phyloP scores from a whole-genome alignment of 495 filamentous ascomycete species.

The Podospora didyma region DNA sequence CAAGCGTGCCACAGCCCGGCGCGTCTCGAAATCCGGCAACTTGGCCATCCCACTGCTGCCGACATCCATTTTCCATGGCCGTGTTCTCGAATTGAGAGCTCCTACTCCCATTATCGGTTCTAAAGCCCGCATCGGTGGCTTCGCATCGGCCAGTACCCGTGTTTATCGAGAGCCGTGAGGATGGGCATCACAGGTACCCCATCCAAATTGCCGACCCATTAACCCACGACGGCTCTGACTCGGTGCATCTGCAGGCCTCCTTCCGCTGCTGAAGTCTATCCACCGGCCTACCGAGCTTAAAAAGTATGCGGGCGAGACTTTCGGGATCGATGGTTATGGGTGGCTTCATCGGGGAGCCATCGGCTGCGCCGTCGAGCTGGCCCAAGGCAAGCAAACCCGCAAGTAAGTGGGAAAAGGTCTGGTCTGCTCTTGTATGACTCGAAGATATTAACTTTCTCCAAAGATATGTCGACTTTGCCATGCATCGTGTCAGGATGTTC shows the following conservation, averaged over 20 bases:
- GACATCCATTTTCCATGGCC: too few species aligned
- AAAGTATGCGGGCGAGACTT: slow-evolving; percentile 80
- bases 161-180: slow-evolving; percentile 16
- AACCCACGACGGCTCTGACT: slow-evolving; percentile 8
- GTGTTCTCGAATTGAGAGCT: too few species aligned
- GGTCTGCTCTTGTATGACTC: not conserved
- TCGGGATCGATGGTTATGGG: slow-evolving; percentile 94
- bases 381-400: slow-evolving; percentile 77
- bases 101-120: too few species aligned
- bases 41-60: not conserved
- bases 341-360: slow-evolving; percentile 96
- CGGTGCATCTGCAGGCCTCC: slow-evolving; percentile 55
- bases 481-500: slow-evolving; percentile 89
- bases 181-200: slow-evolving; percentile 70
- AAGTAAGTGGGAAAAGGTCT: slow-evolving; percentile 55
- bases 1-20: slow-evolving; percentile 1
- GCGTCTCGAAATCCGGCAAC: slow-evolving; percentile 5
- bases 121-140: not conserved
- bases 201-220: not conserved
- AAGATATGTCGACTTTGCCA: slow-evolving; percentile 87
- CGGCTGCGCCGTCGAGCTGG: slow-evolving; percentile 87
- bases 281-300: slow-evolving; percentile 83
- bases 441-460: not conserved
- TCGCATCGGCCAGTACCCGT: not conserved
- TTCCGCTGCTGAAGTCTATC: slow-evolving; percentile 92